Base-by-base conservation (phyloP, 2,329 filamentous ascomycete species). In the Calonectria montana region DNA sequence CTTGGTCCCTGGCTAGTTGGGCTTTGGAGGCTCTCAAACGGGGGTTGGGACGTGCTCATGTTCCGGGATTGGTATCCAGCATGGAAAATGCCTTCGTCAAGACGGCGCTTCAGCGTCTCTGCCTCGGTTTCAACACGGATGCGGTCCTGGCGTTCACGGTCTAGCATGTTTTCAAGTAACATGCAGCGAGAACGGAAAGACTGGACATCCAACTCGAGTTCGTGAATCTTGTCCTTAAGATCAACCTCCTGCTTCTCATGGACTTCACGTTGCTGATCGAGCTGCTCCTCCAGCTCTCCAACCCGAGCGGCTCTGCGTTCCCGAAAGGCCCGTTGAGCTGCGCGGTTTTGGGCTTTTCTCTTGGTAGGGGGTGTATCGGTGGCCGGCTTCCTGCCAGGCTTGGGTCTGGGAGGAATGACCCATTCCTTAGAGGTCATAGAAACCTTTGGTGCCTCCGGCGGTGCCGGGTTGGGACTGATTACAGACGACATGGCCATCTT, bases 301-400 rank as follows among this genome's bases (percentile, higher is more conserved):
- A 98, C 94, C 45, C 94, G 93, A 27, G 94, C 94, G 2, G 94
- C 94, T 74, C 96, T 91, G 70, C 96, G 89, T 84, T 98, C 95
- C 39, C 96, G 90, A 83, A 98, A 98, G 1, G 94, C 94, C 70
- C 96, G 89, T 85, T 98, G 96, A 3, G 96, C 96, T 57, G 94
- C 94, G 72, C 97, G 91, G 83, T 98, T 98, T 85, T 98, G 97
- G 1, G 94, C 94, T 87, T 98, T 97, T 76, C 97, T 91, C 86
- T 97, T 97, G 50, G 95, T 97, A 2, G 94, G 94, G 16, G 96
- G 95, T 65, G 96, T 97, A 81, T 98, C 96, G 41, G 94, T 97
- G 57, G 95, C 94, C 3, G 96, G 96, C 88, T 98, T 98, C 77
- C 96, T 92, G 61, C 96, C 96, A 25, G 97, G 96, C 87, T 96